Base-by-base conservation (phyloP, 2,329 filamentous ascomycete genomes). In the Emydomyces testavorans region DNA sequence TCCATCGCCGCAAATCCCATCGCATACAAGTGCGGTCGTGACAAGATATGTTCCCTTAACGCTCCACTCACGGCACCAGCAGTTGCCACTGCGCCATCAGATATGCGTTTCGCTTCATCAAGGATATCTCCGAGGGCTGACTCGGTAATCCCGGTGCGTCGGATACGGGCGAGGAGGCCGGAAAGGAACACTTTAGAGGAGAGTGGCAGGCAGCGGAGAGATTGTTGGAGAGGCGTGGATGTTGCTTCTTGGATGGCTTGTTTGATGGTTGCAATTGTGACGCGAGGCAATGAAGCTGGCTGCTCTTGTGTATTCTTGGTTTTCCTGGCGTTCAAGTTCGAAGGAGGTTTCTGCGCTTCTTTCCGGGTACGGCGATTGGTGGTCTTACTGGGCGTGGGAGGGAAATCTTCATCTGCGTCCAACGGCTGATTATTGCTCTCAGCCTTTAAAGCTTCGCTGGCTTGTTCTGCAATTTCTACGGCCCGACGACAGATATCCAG, bases 241-340 rank as follows among this genome's bases (percentile, higher is more conserved):
- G 90, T 96, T 4, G 90, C 89, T 69, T 98, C 92, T 58, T 85
- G 85, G 65, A 98, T 96, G 29, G 92, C 92, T 60, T 85, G 81
- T 65, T 94, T 94, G 63, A 96, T 84, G 3, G 87, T 95, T 45
- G 84, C 80, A 59, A 96, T 95, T 1, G 88, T 95, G 34, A 98
- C 92, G 44, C 82, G 77, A 29, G 72, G 72, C 16, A 60, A 63
- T 10, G 15, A 18, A 48, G 55, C 20, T 51, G 42, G 53, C 58
- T 60, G 46, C 53, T n/a, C n/a, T n/a, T 49, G n/a, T 47, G 47
- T 8, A n/a, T n/a, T 15, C 13, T 34, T 38, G 4, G 6, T 39
- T 13, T 16, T 16, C 32, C 36, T 26, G 4, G 20, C n/a, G 6
- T 40, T 15, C 4, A 24, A 6, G 10, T 34, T 38, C 23, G n/a